Evolutionary conservation across 805 yeast species (phyloP).

Genomic region (Myxozyma neglecta): DNA sequence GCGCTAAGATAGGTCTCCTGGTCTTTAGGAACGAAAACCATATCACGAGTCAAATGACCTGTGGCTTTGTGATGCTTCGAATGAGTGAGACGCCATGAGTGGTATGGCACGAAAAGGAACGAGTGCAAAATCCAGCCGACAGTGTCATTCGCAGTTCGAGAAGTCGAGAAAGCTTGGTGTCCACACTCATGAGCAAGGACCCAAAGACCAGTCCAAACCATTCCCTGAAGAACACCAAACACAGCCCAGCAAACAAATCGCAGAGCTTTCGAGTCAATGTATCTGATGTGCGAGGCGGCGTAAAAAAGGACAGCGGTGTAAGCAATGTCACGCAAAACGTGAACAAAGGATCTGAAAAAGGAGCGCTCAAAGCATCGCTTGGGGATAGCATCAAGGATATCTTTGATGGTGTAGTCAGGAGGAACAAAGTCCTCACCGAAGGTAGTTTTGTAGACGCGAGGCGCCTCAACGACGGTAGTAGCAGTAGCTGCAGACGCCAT

Average conservation of each 20-base stretch:
- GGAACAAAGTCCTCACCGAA: conserved; percentile 66
- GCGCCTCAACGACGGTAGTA: conserved; percentile 21
- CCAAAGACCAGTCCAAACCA: conserved; percentile 79
- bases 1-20: conserved; percentile 53
- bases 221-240: conserved; percentile 57
- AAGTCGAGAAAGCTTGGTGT: conserved; percentile 79
- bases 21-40: conserved; percentile 78
- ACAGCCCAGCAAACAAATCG: conserved; percentile 61
- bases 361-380: conserved; percentile 70
- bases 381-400: conserved; percentile 70
- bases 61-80: conserved; percentile 90
- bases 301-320: conserved; percentile 47
- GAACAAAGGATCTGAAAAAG: conserved; percentile 54
- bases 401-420: conserved; percentile 76
- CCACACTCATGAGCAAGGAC: conserved; percentile 91
- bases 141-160: conserved; percentile 68
- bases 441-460: conserved; percentile 26
- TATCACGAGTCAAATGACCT: conserved; percentile 77
- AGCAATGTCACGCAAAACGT: conserved; percentile 65
- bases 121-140: conserved; percentile 86
- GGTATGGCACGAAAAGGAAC: conserved; percentile 75
- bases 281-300: conserved; percentile 53
- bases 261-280: conserved; percentile 45
- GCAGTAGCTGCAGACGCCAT: conserved; percentile 5
- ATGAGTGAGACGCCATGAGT: conserved; percentile 83